These are phyloP conservation scores for Salix suchowensis DNA, from an alignment of 345 rosid genomes.

Conservation along the genomic window DNA sequence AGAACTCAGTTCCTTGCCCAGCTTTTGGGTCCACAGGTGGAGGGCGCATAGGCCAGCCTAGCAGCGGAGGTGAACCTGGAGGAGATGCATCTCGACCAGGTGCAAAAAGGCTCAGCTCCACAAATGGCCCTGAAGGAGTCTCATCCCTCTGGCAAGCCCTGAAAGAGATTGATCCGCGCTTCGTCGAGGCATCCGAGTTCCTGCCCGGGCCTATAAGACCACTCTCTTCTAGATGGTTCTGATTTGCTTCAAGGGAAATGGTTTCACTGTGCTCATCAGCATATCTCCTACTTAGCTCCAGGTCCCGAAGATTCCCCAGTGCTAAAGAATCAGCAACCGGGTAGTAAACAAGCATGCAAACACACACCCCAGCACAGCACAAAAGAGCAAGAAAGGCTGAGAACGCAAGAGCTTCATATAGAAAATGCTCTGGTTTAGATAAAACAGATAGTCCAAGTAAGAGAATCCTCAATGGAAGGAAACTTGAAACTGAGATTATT, in stretches of 20 bases:
- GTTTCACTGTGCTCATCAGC: constrained; percentile 47
- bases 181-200: constrained; percentile 56
- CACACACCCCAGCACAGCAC: constrained; percentile 68
- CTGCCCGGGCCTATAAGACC: constrained; percentile 40
- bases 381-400: constrained; percentile 70
- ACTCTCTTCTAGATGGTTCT: constrained; percentile 46
- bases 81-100: constrained; percentile 46
- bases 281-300: constrained; percentile 54
- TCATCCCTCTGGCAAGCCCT: constrained; percentile 45
- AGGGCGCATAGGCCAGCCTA: constrained; percentile 58
- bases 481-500: constrained; percentile 73
- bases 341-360: constrained; percentile 76
- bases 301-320: constrained; percentile 54
- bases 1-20: constrained; percentile 21
- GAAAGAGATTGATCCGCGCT: constrained; percentile 63
- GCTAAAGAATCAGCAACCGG: constrained; percentile 93
- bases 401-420: constrained; percentile 79
- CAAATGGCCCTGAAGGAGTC: constrained; percentile 39
- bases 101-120: constrained; percentile 68
- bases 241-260: constrained; percentile 54
- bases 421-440: constrained; percentile 55
- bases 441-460: constrained; percentile 79
- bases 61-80: constrained; percentile 47
- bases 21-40: constrained; percentile 28
- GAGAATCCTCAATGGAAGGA: constrained; percentile 78